phyloP scores from a whole-genome alignment of 1,284 basidiomycete genomes.

The Rhodotorula glutinis region DNA sequence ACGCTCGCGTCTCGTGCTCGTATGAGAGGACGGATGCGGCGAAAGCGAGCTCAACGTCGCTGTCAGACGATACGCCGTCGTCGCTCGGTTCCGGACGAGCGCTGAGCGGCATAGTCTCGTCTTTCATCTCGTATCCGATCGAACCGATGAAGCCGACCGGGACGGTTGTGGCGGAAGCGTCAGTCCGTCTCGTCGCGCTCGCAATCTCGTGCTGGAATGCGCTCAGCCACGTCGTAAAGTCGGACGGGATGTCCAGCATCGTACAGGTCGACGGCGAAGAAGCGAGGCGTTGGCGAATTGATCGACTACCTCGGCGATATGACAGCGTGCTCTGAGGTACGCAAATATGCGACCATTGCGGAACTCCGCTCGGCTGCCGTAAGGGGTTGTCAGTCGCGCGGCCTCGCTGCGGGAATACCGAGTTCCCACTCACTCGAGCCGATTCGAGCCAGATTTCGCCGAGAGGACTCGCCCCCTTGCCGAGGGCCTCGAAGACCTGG shows the following conservation, averaged over 20 bases:
- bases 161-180: neutral
- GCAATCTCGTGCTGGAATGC: neutral
- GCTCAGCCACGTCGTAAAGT: neutral
- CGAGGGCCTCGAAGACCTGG: slow-evolving; percentile 50
- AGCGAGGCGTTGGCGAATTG: slow-evolving; percentile 2
- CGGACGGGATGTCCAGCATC: neutral
- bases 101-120: slow-evolving; percentile 49
- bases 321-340: slow-evolving; percentile 25
- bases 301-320: neutral
- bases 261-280: neutral
- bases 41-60: slow-evolving; percentile 50
- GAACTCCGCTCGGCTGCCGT: slow-evolving; percentile 28
- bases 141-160: slow-evolving; percentile 54
- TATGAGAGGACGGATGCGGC: slow-evolving; percentile 50
- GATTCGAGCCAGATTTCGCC: slow-evolving; percentile 56
- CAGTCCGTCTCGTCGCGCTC: neutral
- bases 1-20: slow-evolving; percentile 47
- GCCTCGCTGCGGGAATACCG: no score
- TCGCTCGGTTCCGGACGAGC: neutral
- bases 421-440: slow-evolving; percentile 36
- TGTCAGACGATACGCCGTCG: slow-evolving; percentile 3
- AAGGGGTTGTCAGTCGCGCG: neutral
- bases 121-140: slow-evolving; percentile 58
- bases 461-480: slow-evolving; percentile 45
- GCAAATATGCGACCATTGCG: slow-evolving; percentile 32